Evolutionary conservation across 805 yeast genomes (phyloP).

Genomic region (Candida broadrunensis): DNA sequence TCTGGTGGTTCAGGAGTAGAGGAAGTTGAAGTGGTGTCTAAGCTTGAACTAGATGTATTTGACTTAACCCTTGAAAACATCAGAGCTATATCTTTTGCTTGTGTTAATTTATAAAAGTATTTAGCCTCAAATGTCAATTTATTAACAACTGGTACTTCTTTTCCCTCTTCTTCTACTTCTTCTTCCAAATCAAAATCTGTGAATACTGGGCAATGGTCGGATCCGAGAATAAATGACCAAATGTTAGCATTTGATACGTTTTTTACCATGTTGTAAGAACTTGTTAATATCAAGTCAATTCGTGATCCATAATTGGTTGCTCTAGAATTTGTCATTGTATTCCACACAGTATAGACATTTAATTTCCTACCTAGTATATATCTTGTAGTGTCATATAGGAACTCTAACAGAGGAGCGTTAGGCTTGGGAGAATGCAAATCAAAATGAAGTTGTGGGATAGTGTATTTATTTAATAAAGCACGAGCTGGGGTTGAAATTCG

Average conservation of each 20-base stretch:
- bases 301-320: constrained; percentile 86
- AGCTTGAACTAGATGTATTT: not conserved
- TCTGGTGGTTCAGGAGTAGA: not conserved
- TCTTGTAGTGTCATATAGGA: constrained; percentile 61
- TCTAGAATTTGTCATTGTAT: constrained; percentile 69
- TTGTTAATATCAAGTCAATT: constrained; percentile 67
- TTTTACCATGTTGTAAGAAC: constrained; percentile 30
- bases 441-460: constrained; percentile 15
- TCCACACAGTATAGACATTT: constrained; percentile 90
- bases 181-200: constrained; percentile 51
- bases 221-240: constrained; percentile 73
- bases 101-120: constrained; percentile 38
- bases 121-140: constrained; percentile 53
- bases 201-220: constrained; percentile 92
- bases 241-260: constrained; percentile 46
- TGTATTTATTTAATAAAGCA: constrained; percentile 24
- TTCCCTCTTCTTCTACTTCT: not conserved
- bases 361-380: constrained; percentile 50
- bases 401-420: constrained; percentile 10
- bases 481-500: constrained; percentile 24
- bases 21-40: not conserved
- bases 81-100: constrained; percentile 30
- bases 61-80: constrained; percentile 17
- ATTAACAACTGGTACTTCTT: not conserved
- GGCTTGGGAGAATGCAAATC: not conserved